A percentile compares a stretch with the other conserved stretches of the same genome.
Conservation (phyloP, 805 yeast species). For the Kuraishia piskuri region DNA sequence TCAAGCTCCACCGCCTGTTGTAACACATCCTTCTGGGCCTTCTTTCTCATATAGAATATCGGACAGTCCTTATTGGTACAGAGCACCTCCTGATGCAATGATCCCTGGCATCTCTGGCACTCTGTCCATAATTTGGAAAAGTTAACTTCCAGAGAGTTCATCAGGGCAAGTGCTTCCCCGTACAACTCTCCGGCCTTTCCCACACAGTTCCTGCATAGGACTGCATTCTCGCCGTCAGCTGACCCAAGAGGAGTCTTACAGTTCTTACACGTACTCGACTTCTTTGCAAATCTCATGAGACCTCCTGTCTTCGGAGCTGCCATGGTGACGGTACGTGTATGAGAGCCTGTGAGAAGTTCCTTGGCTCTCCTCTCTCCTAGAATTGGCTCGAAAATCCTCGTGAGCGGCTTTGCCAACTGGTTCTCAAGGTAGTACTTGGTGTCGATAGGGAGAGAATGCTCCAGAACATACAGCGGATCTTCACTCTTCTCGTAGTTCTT, state of each 20-base stretch:
- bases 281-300: constrained; percentile 79
- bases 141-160: constrained; percentile 72
- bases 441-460: constrained; percentile 87
- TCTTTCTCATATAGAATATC: constrained; percentile 92
- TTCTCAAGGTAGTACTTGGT: constrained; percentile 90
- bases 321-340: constrained; percentile 68
- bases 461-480: constrained; percentile 90
- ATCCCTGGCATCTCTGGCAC: constrained; percentile 96
- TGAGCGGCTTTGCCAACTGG: constrained; percentile 84
- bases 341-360: constrained; percentile 74
- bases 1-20: constrained; percentile 48
- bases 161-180: constrained; percentile 69
- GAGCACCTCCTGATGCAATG: constrained; percentile 88
- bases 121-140: constrained; percentile 94
- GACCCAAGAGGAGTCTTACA: constrained; percentile 74
- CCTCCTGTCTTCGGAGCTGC: constrained; percentile 80
- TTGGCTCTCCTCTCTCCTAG: constrained; percentile 79
- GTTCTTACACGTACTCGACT: constrained; percentile 79
- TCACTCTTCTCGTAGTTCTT: constrained; percentile 94
- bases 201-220: constrained; percentile 75
- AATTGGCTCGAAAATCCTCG: constrained; percentile 91
- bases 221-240: constrained; percentile 42
- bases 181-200: constrained; percentile 68
- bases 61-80: constrained; percentile 97
- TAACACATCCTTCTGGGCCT: constrained; percentile 65